phyloP scores from a whole-genome alignment of 208 protist species.

The Polymyxa betae region DNA sequence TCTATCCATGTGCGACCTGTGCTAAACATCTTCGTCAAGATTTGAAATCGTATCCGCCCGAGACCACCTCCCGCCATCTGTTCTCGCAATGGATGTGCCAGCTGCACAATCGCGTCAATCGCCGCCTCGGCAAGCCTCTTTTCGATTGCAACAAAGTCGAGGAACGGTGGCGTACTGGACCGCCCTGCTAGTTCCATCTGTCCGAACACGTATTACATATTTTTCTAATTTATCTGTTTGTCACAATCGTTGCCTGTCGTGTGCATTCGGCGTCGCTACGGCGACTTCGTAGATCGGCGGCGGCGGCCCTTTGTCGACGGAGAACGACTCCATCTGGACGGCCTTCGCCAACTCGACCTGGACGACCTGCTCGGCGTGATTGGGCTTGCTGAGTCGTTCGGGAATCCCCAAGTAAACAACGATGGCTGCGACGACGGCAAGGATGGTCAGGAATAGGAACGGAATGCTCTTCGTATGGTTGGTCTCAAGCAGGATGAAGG shows the following conservation, averaged over 20 bases:
- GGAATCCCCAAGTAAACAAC: neutral
- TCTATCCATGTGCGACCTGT: constrained; percentile 66
- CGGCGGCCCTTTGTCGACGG: too few species aligned
- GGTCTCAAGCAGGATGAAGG: neutral
- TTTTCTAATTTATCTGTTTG: neutral
- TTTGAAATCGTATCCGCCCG: constrained; percentile 51
- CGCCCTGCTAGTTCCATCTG: constrained; percentile 11
- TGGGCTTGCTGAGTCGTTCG: too few species aligned
- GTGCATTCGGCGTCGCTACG: too few species aligned
- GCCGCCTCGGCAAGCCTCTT: constrained; percentile 65
- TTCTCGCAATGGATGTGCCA: constrained; percentile 66
- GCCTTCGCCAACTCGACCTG: too few species aligned
- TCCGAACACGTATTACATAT: neutral
- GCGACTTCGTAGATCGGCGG: too few species aligned
- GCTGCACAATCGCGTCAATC: constrained; percentile 66
- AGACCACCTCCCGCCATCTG: constrained; percentile 44
- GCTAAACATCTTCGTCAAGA: constrained; percentile 55
- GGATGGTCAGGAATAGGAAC: too few species aligned
- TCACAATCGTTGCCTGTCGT: too few species aligned
- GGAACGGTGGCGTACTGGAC: constrained; percentile 53
- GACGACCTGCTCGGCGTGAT: too few species aligned
- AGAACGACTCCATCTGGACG: too few species aligned
- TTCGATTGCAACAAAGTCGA: constrained; percentile 56
- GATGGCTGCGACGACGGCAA: neutral
- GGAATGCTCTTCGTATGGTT: too few species aligned